Conservation (phyloP, 2,329 filamentous ascomycete species). For the Sordariomycetes sp. region DNA sequence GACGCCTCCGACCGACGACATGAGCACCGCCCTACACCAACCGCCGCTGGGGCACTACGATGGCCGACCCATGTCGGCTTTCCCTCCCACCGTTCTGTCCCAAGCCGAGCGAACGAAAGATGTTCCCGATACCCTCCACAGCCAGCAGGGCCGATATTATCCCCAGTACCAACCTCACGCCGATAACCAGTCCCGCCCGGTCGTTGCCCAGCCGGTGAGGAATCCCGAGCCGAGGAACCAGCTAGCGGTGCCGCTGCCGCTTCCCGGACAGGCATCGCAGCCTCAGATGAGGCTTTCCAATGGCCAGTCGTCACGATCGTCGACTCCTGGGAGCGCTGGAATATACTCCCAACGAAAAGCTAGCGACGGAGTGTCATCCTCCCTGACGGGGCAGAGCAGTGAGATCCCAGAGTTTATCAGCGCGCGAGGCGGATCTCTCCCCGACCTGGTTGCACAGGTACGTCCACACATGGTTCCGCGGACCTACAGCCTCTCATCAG, state of each 20-base stretch:
- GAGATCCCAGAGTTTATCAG: conserved; percentile 8
- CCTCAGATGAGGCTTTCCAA: not conserved
- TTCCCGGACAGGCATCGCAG: not conserved
- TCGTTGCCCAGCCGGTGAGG: not conserved
- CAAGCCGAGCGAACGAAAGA: conserved; percentile 21
- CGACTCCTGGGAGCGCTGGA: conserved; percentile 16
- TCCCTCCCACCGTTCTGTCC: conserved; percentile 16
- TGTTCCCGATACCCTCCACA: conserved; percentile 7
- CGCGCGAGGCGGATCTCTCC: not conserved
- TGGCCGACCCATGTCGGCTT: conserved; percentile 19
- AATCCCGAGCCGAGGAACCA: not conserved
- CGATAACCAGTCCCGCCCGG: not conserved
- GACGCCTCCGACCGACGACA: conserved; percentile 40
- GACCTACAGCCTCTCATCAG: too few relatives aligned
- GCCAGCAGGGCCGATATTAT: conserved; percentile 7
- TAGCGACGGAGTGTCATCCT: conserved; percentile 4
- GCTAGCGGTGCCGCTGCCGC: not conserved
- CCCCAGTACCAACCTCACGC: conserved; percentile 10
- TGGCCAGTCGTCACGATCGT: conserved; percentile 11
- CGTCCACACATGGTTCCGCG: not conserved
- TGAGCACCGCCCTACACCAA: conserved; percentile 42
- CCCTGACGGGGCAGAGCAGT: conserved; percentile 8
- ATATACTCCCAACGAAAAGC: not conserved
- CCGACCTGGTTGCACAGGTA: conserved; percentile 3
- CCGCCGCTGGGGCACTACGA: conserved; percentile 34